Evolutionary conservation across 495 filamentous ascomycete species (phyloP).

Genomic region (Penicillium goetzii): DNA sequence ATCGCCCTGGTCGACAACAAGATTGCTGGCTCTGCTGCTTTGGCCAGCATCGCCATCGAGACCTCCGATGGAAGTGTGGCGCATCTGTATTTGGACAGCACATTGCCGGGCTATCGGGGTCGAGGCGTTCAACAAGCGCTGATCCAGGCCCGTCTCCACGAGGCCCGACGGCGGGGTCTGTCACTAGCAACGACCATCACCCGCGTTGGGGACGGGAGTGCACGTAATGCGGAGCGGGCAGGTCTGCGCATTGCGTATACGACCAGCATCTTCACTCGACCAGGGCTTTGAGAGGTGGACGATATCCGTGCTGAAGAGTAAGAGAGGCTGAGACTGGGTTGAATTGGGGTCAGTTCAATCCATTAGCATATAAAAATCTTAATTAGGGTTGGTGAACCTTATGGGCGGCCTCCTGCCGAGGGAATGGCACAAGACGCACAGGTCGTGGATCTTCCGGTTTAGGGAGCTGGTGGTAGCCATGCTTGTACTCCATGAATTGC

Average conservation of each 20-base stretch:
- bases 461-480: neutral
- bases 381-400: neutral
- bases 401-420: neutral
- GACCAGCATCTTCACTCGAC: slow-evolving; percentile 6
- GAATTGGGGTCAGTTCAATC: slow-evolving; percentile 5
- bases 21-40: slow-evolving; percentile 19
- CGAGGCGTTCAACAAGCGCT: slow-evolving; percentile 20
- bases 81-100: slow-evolving; percentile 25
- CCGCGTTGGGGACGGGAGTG: slow-evolving; percentile 18
- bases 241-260: slow-evolving; percentile 18
- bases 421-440: neutral
- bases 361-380: slow-evolving; percentile 8
- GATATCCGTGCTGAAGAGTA: neutral
- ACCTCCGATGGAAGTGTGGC: slow-evolving; percentile 6
- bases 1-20: slow-evolving; percentile 10
- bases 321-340: neutral
- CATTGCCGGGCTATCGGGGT: slow-evolving; percentile 16
- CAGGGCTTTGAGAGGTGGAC: neutral
- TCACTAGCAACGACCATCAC: slow-evolving; percentile 17
- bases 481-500: neutral
- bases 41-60: slow-evolving; percentile 19
- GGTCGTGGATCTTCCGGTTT: neutral
- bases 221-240: slow-evolving; percentile 21
- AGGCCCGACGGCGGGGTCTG: slow-evolving; percentile 12
- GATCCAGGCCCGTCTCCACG: slow-evolving; percentile 18